Base-by-base conservation (phyloP, 1,284 basidiomycete genomes). In the Gymnopus androsaceus region DNA sequence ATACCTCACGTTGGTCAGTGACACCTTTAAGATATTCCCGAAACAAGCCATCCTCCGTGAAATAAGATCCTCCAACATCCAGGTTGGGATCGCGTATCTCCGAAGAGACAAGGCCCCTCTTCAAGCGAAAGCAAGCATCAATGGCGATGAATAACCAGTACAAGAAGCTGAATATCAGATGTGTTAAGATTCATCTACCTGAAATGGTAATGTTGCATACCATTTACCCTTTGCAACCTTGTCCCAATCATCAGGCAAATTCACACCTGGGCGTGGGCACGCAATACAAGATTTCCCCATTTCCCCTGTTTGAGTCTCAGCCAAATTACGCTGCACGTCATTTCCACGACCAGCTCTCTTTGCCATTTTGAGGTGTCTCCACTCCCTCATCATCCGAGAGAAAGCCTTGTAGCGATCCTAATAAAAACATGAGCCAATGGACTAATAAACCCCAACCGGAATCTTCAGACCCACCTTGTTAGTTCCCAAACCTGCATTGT, bases 321-420 rank as follows among this genome's bases (percentile, higher is more conserved):
- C 23, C 15, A 46, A 30, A 2, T 62, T 61, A 28, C 42, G 12
- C 9, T 15, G 46, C 1, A 50, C 37, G 17, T 60, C 48, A 34
- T 67, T 57, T 0, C 64, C 65, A 8, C 61, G 45, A 0, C 69
- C 68, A 0, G 58, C 57, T 0, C 63, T 54, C 52, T 72, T 73
- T 6, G 66, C 56, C 58, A 67, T 62, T 30, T 66, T 63, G 8
- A 72, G 48, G 52, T 70, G 61, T 0, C 62, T 49, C 61, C 64
- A 72, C 46, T 58, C 36, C 17, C 28, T 15, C 37, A 38, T 40
- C 51, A 52, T 57, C 3, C 41, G 28, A 6, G 41, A 44, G 15
- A 57, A n/a, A 25, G 9, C 15, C 27, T 15, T 53, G 56, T 19
- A 54, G 51, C 9, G n/a, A n/a, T n/a, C n/a, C n/a, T n/a, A 37